phyloP scores from a whole-genome alignment of 2,329 filamentous ascomycete genomes.

The Venturia pyrina region DNA sequence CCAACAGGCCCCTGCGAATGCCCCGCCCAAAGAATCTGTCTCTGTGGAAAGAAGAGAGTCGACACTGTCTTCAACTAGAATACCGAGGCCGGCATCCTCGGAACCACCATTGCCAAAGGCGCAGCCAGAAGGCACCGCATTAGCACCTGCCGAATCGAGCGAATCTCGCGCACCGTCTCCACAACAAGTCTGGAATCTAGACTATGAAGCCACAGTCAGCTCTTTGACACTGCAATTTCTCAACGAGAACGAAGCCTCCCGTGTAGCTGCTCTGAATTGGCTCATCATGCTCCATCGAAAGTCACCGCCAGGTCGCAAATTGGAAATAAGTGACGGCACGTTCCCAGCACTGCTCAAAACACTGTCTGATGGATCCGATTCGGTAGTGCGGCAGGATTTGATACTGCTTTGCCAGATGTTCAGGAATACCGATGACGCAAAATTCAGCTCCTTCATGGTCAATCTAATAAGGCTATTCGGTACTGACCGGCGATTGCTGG shows the following conservation, averaged over 20 bases:
- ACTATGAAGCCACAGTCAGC: constrained; percentile 90
- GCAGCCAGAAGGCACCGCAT: neutral
- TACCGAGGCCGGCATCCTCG: neutral
- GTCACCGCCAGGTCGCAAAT: constrained; percentile 49
- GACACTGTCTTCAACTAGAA: constrained; percentile 20
- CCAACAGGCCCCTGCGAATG: constrained; percentile 31
- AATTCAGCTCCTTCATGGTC: constrained; percentile 97
- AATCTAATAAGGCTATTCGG: constrained; percentile 91
- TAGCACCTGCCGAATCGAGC: constrained; percentile 19
- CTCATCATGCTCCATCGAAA: constrained; percentile 96
- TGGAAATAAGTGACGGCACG: constrained; percentile 93
- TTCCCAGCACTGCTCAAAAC: constrained; percentile 96
- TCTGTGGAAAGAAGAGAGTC: constrained; percentile 32
- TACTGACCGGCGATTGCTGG: constrained; percentile 81
- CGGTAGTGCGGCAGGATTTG: constrained; percentile 88
- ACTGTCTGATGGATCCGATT: constrained; percentile 86
- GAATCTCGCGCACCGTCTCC: constrained; percentile 35
- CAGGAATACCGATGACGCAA: constrained; percentile 90
- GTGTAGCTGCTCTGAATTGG: constrained; percentile 90
- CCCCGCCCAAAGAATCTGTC: constrained; percentile 19
- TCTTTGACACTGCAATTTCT: constrained; percentile 88
- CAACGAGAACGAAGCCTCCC: constrained; percentile 92
- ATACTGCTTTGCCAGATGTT: constrained; percentile 94
- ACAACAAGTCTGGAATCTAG: constrained; percentile 54
- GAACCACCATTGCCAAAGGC: neutral